phyloP scores from a whole-genome alignment of 83 land plant genomes.

The Larix sibirica region DNA sequence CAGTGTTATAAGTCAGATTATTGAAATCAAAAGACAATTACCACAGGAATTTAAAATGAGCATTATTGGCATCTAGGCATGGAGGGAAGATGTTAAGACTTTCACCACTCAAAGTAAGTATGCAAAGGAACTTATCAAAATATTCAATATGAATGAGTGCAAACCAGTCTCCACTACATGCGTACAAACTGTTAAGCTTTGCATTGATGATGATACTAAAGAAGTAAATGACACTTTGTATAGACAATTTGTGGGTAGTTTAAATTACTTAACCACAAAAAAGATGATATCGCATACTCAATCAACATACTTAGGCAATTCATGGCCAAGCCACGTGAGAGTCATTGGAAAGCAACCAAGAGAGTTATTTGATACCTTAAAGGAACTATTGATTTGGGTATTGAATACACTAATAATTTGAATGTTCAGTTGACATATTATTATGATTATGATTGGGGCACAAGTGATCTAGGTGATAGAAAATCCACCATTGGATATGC shows the following conservation, averaged over 20 bases:
- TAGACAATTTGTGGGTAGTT: background rate
- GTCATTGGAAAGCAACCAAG: background rate
- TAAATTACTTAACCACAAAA: background rate
- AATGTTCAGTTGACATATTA: too few species aligned
- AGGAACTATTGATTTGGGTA: too few species aligned
- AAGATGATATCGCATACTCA: background rate
- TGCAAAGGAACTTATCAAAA: background rate
- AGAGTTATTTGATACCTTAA: too few species aligned
- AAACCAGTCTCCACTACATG: too few species aligned
- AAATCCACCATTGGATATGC: too few species aligned
- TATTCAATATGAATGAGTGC: background rate
- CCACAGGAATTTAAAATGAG: background rate
- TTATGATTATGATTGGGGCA: too few species aligned
- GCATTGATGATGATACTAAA: background rate
- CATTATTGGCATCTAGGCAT: background rate
- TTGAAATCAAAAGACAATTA: background rate
- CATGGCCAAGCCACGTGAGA: background rate
- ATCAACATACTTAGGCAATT: background rate
- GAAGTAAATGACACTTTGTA: too few species aligned
- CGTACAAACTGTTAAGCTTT: background rate
- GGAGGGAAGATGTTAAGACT: background rate
- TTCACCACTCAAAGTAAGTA: background rate
- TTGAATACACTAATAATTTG: too few species aligned
- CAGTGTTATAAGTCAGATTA: too few species aligned
- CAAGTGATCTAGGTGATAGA: too few species aligned